A percentile compares a stretch with the other conserved stretches of the same genome.
These are phyloP conservation scores for Penicillium sp. DNA, from an alignment of 2,329 filamentous ascomycete genomes.

Conservation along the genomic window DNA sequence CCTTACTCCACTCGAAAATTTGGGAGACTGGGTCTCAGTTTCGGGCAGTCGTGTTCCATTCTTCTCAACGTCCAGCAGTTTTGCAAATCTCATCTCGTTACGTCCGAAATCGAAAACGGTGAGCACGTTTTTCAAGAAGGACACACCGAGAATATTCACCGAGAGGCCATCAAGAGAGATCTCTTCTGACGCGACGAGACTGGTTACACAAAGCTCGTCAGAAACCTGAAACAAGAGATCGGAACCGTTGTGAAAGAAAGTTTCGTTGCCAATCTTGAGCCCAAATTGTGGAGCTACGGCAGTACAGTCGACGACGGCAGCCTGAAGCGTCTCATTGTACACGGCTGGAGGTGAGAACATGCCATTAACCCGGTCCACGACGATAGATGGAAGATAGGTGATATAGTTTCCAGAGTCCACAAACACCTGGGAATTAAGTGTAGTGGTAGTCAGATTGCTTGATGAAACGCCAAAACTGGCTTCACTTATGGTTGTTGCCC, in stretches of 20 bases:
- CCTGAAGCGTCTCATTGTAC: constrained; percentile 30
- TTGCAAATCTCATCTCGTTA: constrained; percentile 50
- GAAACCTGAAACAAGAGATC: constrained; percentile 35
- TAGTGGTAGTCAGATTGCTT: constrained; percentile 21
- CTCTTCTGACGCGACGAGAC: constrained; percentile 28
- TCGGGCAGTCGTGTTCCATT: background rate
- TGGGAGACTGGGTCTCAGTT: background rate
- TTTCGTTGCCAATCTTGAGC: constrained; percentile 41
- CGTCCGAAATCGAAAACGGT: constrained; percentile 54
- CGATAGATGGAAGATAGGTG: constrained; percentile 41
- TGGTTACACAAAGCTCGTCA: constrained; percentile 23
- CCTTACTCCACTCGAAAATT: background rate
- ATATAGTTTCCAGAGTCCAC: constrained; percentile 42
- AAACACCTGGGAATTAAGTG: constrained; percentile 42
- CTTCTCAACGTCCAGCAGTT: background rate
- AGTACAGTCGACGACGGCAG: constrained; percentile 47
- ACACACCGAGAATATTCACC: constrained; percentile 48
- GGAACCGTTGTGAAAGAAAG: constrained; percentile 32
- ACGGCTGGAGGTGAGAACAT: constrained; percentile 47
- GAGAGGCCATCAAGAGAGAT: constrained; percentile 34
- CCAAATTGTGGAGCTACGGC: constrained; percentile 46
- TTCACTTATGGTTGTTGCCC: constrained; percentile 38
- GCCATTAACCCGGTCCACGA: constrained; percentile 44
- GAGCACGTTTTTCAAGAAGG: constrained; percentile 54
- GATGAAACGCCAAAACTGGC: constrained; percentile 25